These are phyloP conservation scores for Xylaria acuta DNA, from an alignment of 495 filamentous ascomycete species.

Conservation along the genomic window DNA sequence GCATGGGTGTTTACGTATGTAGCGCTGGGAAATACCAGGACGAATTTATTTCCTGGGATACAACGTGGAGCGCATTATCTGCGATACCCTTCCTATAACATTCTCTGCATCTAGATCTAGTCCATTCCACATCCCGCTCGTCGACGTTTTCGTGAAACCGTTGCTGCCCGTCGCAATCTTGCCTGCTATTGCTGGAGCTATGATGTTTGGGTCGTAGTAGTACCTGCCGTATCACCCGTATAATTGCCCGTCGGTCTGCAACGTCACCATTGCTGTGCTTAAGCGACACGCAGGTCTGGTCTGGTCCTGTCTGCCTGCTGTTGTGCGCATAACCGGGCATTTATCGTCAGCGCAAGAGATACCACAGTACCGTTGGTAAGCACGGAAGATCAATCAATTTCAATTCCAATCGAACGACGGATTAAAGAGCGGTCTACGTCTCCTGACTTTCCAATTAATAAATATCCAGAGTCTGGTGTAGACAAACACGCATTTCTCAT, in stretches of 20 bases:
- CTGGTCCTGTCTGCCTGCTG: neutral
- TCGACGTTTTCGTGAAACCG: conserved; percentile 6
- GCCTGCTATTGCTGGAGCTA: neutral
- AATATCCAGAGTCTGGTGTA: neutral
- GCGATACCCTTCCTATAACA: conserved; percentile 4
- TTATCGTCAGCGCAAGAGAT: neutral
- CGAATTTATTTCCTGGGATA: neutral
- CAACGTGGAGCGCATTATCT: neutral
- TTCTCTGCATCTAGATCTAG: neutral
- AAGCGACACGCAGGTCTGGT: conserved; percentile 3
- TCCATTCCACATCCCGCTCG: neutral
- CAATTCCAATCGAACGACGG: neutral
- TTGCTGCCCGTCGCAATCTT: neutral
- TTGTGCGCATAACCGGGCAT: neutral
- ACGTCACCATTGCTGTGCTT: conserved; percentile 14
- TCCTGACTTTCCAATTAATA: neutral
- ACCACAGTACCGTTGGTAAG: neutral
- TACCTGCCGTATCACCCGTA: neutral
- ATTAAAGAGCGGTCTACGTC: conserved; percentile 5
- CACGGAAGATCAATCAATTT: neutral
- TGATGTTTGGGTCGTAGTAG: neutral
- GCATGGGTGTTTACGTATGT: conserved; percentile 11
- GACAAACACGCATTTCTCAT: neutral
- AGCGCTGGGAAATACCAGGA: neutral
- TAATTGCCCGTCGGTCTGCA: neutral